Evolutionary conservation across 495 filamentous ascomycete genomes (phyloP).

Genomic region (Eremomyces bilateralis): DNA sequence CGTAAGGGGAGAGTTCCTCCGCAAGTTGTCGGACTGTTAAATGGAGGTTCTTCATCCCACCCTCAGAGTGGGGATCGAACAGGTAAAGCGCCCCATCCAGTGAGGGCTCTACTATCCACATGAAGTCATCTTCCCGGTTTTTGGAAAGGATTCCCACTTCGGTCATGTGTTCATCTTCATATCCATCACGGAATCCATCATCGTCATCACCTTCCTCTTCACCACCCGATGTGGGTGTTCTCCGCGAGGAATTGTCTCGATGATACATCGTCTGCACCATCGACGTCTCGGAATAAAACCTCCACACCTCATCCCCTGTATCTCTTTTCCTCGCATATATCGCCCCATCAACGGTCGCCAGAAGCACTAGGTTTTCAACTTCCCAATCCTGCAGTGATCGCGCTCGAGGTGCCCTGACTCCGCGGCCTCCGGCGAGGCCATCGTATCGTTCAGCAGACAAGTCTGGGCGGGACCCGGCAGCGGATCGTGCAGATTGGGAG

Average conservation of each 20-base stretch:
- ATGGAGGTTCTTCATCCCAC: slow-evolving; percentile 39
- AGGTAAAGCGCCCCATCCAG: slow-evolving; percentile 77
- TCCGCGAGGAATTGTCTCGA: slow-evolving; percentile 42
- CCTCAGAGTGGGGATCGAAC: slow-evolving; percentile 41
- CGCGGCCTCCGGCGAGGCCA: slow-evolving; percentile 38
- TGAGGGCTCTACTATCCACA: slow-evolving; percentile 95
- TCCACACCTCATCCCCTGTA: slow-evolving; percentile 65
- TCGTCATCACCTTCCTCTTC: no score
- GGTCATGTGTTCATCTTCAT: no score
- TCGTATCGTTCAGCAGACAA: slow-evolving; percentile 35
- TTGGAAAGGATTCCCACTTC: slow-evolving; percentile 21
- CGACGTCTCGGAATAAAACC: slow-evolving; percentile 39
- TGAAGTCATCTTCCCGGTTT: slow-evolving; percentile 50
- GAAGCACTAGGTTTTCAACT: slow-evolving; percentile 97
- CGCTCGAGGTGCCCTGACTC: slow-evolving; percentile 66
- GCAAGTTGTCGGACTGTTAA: slow-evolving; percentile 66
- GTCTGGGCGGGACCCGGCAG: slow-evolving; percentile 16
- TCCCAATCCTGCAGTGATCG: slow-evolving; percentile 96
- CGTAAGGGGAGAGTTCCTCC: slow-evolving; percentile 40
- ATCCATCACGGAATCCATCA: no score
- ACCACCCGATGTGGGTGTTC: no score
- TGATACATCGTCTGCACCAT: slow-evolving; percentile 82
- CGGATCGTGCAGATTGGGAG: slow-evolving; percentile 19
- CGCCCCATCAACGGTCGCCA: slow-evolving; percentile 97
- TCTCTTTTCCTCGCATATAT: slow-evolving; percentile 83